Evolutionary conservation across 495 filamentous ascomycete genomes (phyloP), one percentile per base, ranked within the genome.

Genomic region (Evansstolkia leycettana): DNA sequence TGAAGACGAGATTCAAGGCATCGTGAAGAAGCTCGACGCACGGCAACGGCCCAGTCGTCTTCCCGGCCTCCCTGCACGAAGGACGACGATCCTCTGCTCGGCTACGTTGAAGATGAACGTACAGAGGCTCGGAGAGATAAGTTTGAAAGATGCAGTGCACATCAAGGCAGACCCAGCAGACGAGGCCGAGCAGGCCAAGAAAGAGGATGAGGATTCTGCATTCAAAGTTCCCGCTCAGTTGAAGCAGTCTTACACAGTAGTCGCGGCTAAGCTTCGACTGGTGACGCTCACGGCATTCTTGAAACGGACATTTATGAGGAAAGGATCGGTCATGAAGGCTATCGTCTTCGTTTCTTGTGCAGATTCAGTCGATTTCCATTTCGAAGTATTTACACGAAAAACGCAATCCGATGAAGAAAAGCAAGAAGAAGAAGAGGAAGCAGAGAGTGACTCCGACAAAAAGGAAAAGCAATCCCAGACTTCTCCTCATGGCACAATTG

Each of bases 101-200:
- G 90, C 90, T 7, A 98, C 90, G 1, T 80, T 98, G 76, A 94
- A 94, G 62, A 84, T 90, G 75, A 86, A 82, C 45, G 90, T 94
- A 0, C 85, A 95, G 51, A 78, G 76, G 36, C 60, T 98, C 9
- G 85, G 87, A 33, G 85, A 94, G 48, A 90, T 94, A 52, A 94
- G 86, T 65, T 62, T 98, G 56, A 86, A 92, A 57, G 82, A 96
- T 52, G 87, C 92, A 1, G 69, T 83, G 7, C 85, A 92, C 46
- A 82, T 96, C 50, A 80, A 84, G 35, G 77, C 78, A 0, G 77
- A 84, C 41, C 52, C 59, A 2, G 47, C 41, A 51, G 55, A 61
- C 18, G 44, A 67, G 47, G 45, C 70, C 42, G 51, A 59, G 25
- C 32, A 64, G 31, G 25, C 43, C 12, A 47, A 51, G 28, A 54